Base-by-base conservation (phyloP, 139 green algal species). In the Pleodorina starrii region DNA sequence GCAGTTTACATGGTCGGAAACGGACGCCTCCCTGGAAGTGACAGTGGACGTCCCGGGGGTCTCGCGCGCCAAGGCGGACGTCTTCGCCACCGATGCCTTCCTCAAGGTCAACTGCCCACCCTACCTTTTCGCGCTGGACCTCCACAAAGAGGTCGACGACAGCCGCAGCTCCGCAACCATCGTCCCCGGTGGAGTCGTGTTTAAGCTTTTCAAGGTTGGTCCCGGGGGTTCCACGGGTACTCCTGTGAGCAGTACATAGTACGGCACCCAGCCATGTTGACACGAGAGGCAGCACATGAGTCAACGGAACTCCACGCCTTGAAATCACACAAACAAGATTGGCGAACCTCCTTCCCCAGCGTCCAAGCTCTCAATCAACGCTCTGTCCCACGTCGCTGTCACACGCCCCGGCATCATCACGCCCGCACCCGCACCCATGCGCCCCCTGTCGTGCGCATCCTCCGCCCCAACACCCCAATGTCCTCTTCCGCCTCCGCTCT, bases 41-140 rank as follows among this genome's bases (percentile, higher is more conserved):
- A 60, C 43, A 4, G 90, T 97, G 27, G n/a, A 93, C 2, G 54
- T 95, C n/a, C 76, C 50, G 40, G 93, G 93, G 25, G 82, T 85
- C n/a, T 91, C 88, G 21, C 82, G 88, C 36, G 78, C 68, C 71
- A 94, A 94, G 21, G 78, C 88, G 0, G 92, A 95, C 57, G 89
- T 97, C 40, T 94, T 94, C 35, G 92, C 91, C 25, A 94, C 92
- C 6, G 93, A 96, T 63, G 75, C 78, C 5, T 79, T 96, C 78
- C 80, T 97, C 68, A 97, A 97, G 57, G 78, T 97, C 60, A 96
- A 94, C 90, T 91, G 84, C 9, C 71, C 89, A 43, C 93, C 93
- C 0, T 96, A 97, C 90, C 79, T 97, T 10, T 94, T 97, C 66
- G 66, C 94, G 16, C 89, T 97, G 17, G 94, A 97, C 86, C 86